Conservation (phyloP, 768 basidiomycete genomes). For the Mycena filopes region DNA sequence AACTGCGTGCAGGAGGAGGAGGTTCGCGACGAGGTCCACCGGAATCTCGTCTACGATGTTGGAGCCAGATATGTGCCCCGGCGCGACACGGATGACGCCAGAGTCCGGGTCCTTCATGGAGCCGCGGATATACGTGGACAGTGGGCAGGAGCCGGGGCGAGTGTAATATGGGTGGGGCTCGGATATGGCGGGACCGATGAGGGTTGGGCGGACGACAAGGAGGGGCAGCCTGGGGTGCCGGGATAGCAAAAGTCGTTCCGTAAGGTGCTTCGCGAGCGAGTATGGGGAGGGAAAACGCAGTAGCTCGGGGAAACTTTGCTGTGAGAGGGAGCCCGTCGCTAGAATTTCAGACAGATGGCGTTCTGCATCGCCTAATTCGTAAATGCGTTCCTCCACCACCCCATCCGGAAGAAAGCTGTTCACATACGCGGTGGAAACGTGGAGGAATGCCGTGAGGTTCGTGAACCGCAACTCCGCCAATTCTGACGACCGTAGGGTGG, state of each 20-base stretch:
- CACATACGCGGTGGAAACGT: slow-evolving; percentile 11
- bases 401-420: slow-evolving; percentile 4
- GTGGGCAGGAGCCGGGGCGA: neutral
- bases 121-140: slow-evolving; percentile 6
- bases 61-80: neutral
- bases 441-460: neutral
- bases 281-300: neutral
- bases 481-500: slow-evolving; percentile 1
- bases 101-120: slow-evolving; percentile 3
- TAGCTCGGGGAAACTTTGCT: too few species aligned
- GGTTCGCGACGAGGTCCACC: slow-evolving; percentile 14
- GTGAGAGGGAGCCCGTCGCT: neutral
- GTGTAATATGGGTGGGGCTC: slow-evolving; percentile 17
- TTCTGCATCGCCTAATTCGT: slow-evolving; percentile 9
- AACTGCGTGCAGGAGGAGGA: slow-evolving; percentile 14
- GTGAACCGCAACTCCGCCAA: neutral
- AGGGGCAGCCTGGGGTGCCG: neutral
- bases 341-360: slow-evolving; percentile 6
- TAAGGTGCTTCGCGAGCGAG: slow-evolving; percentile 2
- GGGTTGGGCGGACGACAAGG: slow-evolving; percentile 12
- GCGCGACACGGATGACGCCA: slow-evolving; percentile 5
- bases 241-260: neutral
- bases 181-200: slow-evolving; percentile 3
- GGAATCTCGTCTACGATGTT: slow-evolving; percentile 24
- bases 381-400: slow-evolving; percentile 9